Conservation (phyloP, 2,329 filamentous ascomycete genomes). For the Pseudocercospora fuligena region DNA sequence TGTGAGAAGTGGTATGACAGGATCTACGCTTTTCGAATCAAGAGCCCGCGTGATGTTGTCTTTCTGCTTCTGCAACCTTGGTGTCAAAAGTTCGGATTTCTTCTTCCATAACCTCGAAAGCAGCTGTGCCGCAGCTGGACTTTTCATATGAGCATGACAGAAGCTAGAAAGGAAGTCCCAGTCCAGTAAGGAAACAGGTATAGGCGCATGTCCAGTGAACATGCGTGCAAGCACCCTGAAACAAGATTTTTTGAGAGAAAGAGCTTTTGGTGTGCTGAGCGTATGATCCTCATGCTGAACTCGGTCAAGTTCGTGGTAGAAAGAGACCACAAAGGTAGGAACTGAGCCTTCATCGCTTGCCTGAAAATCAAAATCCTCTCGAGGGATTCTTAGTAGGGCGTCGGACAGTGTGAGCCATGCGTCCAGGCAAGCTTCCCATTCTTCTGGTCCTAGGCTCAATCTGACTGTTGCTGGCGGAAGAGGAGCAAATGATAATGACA, state of each 20-base stretch:
- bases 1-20: slow-evolving; percentile 48
- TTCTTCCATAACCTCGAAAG: slow-evolving; percentile 59
- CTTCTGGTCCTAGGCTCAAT: slow-evolving; percentile 66
- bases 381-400: slow-evolving; percentile 65
- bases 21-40: slow-evolving; percentile 54
- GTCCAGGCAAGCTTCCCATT: slow-evolving; percentile 79
- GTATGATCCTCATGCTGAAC: slow-evolving; percentile 26
- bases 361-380: slow-evolving; percentile 56
- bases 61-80: slow-evolving; percentile 64
- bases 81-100: slow-evolving; percentile 57
- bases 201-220: slow-evolving; percentile 40
- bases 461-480: slow-evolving; percentile 71
- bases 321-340: slow-evolving; percentile 67
- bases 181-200: slow-evolving; percentile 54
- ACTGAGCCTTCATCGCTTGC: slow-evolving; percentile 64
- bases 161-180: slow-evolving; percentile 74
- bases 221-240: slow-evolving; percentile 62
- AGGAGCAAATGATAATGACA: slow-evolving; percentile 1
- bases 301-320: slow-evolving; percentile 61
- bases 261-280: slow-evolving; percentile 44
- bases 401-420: slow-evolving; percentile 74
- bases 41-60: slow-evolving; percentile 65
- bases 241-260: slow-evolving; percentile 63
- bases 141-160: slow-evolving; percentile 69
- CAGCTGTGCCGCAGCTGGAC: slow-evolving; percentile 57